Evolutionary conservation across 768 basidiomycete species (phyloP), one percentile per base, ranked within the genome.

Genomic region (Boletus insuetus): DNA sequence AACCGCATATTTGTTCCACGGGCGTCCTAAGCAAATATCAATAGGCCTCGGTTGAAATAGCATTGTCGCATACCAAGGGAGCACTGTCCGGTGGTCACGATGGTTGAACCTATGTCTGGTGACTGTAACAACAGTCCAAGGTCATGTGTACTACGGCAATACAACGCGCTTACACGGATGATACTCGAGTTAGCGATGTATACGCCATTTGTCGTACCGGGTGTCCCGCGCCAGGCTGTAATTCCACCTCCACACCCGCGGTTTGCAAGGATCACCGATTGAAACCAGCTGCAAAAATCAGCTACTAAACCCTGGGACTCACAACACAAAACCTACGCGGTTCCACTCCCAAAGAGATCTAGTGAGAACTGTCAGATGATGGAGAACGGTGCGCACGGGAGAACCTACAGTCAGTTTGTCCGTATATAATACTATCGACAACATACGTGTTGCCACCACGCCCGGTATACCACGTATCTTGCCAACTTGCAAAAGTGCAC

Each of bases 181-280:
- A 86, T 80, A 4, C 64, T 72, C 0, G 84, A 83, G 58, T 83
- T 68, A 0, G 77, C 64, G 12, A 86, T 79, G 62, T 82, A 85
- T 8, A 80, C 80, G 2, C 82, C 83, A 53, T 80, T 2, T 72
- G 73, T 10, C 74, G 80, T 16, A 24, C 51, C 55, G 16, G 11
- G 4, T 16, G 77, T 80, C 4, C 85, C 84, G 51, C 78, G 79
- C 85, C 85, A 87, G 0, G 85, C 85, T 12, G 78, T 78, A 16
- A 87, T 75, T 0, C 83, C 84, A 3, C 86, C 86, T 0, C 85
- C 85, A 53, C 83, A 85, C 0, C 75, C 85, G 19, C 86, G 79
- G 51, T 81, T 84, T 4, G 85, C 84, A 2, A 88, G 72, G 19
- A 77, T 77, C 14, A 79, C 69, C 16, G 78, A 79, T 59, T 86